These are phyloP conservation scores for Phlyctochytrium planicorne DNA, from an alignment of 192 early-diverging fungal genomes.

Conservation along the genomic window DNA sequence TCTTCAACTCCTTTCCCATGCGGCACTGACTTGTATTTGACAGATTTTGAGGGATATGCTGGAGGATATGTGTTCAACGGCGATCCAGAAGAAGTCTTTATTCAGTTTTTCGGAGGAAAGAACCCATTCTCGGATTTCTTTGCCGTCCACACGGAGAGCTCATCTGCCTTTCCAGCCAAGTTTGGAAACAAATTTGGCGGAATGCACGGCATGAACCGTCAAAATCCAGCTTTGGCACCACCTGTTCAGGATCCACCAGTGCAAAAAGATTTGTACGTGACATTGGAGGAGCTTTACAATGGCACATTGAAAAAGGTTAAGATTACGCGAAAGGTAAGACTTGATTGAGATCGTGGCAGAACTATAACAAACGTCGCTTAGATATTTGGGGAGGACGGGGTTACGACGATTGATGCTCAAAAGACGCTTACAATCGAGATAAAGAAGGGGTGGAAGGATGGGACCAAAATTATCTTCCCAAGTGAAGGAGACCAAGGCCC, in stretches of 20 bases:
- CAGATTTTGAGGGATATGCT: constrained; percentile 46
- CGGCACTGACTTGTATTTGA: background rate
- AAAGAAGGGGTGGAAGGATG: constrained; percentile 44
- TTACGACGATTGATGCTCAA: constrained; percentile 43
- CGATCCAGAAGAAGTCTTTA: constrained; percentile 47
- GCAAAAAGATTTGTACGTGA: constrained; percentile 37
- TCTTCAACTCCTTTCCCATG: too few species aligned
- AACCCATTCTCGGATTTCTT: constrained; percentile 56
- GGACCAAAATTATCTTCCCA: constrained; percentile 54
- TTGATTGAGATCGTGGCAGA: background rate
- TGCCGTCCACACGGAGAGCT: constrained; percentile 33
- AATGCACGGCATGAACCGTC: constrained; percentile 51
- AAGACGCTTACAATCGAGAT: constrained; percentile 54
- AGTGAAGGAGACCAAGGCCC: constrained; percentile 55
- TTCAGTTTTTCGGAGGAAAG: constrained; percentile 54
- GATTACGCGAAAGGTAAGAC: constrained; percentile 45
- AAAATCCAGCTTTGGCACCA: constrained; percentile 17
- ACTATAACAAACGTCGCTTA: constrained; percentile 10
- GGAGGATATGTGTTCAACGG: constrained; percentile 56
- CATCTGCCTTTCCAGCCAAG: constrained; percentile 21
- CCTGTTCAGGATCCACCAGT: constrained; percentile 44
- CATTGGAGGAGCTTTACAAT: constrained; percentile 56
- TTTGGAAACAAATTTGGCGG: constrained; percentile 61
- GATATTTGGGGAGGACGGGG: constrained; percentile 52
- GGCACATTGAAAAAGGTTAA: constrained; percentile 56